Base-by-base conservation (phyloP, 306 rosid genomes). In the Ammopiptanthus mongolicus region DNA sequence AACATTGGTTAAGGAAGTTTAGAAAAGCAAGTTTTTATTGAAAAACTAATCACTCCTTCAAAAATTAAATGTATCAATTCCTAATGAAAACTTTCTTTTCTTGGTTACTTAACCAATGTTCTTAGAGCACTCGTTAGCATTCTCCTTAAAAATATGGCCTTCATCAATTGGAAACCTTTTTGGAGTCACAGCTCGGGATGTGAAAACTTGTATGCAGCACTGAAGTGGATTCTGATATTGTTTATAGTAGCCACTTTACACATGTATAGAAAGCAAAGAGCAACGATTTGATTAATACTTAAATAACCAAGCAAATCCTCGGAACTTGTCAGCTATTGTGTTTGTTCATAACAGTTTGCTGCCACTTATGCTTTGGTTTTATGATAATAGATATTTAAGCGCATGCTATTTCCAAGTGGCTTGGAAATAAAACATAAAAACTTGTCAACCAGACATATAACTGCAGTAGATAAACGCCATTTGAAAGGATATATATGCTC, bases 301-400 rank as follows among this genome's bases (percentile, higher is more conserved):
- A 47, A 39, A 42, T 33, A 62, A 21, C 47, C 5, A 79, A 55
- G 70, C 71, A 65, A 29, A 67, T 65, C 28, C 34, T 46, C 9
- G 12, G 12, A 17, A 8, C n/a, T 80, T 65, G 78, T 65, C 70
- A 9, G 50, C 36, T 31, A 28, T 42, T 72, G 25, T 37, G 42
- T 41, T 42, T 72, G 25, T 22, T 53, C 25, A 25, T 63, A 44
- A 65, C 52, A 19, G n/a, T 48, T 61, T 70, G 51, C 48, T 25
- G 18, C 51, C 77, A 78, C 67, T 62, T 15, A 15, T 17, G 78
- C 9, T 52, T 17, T 71, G 42, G 48, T 78, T 60, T 21, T 47
- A 46, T 60, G 19, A 69, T 59, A 51, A 59, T 78, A 63, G 2
- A 36, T 22, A 41, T 13, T 12, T 17, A 17, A 65, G 42, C 18